Percentiles rank a stretch among this genome's conserved stretches.
phyloP scores from a whole-genome alignment of 164 flowering plant species.

The Aristolochia californica region DNA sequence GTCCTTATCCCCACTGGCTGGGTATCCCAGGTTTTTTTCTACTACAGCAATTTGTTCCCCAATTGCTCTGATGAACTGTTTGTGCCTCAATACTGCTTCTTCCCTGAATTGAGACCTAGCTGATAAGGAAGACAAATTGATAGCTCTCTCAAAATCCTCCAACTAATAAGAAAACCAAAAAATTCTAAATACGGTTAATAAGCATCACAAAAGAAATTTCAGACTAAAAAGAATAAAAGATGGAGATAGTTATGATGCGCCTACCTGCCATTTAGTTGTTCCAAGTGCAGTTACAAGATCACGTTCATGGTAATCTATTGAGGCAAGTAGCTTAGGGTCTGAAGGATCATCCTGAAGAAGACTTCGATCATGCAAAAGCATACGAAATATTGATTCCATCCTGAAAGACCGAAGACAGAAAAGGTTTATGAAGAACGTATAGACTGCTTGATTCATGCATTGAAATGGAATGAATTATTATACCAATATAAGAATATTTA shows the following conservation, averaged over 20 bases:
- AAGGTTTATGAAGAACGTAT: not conserved
- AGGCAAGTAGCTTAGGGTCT: slow-evolving; percentile 26
- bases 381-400: slow-evolving; percentile 46
- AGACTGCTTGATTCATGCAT: too few relatives aligned
- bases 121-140: slow-evolving; percentile 15
- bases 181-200: not conserved
- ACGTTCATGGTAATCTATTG: slow-evolving; percentile 39
- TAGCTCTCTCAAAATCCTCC: slow-evolving; percentile 49
- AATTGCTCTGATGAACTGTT: slow-evolving; percentile 38
- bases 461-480: too few relatives aligned
- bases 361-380: slow-evolving; percentile 38
- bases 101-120: slow-evolving; percentile 19
- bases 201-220: too few relatives aligned
- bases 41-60: slow-evolving; percentile 31
- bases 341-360: slow-evolving; percentile 25
- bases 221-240: not conserved
- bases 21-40: slow-evolving; percentile 23
- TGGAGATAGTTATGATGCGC: not conserved
- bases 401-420: slow-evolving; percentile 12
- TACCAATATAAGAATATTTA: too few relatives aligned
- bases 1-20: slow-evolving; percentile 14
- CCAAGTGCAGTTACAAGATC: slow-evolving; percentile 46
- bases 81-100: slow-evolving; percentile 29
- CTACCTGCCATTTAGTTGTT: slow-evolving; percentile 61
- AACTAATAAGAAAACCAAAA: slow-evolving; percentile 20